Evolutionary conservation across 2,329 filamentous ascomycete species (phyloP).

Genomic region (Camillea tinctor): DNA sequence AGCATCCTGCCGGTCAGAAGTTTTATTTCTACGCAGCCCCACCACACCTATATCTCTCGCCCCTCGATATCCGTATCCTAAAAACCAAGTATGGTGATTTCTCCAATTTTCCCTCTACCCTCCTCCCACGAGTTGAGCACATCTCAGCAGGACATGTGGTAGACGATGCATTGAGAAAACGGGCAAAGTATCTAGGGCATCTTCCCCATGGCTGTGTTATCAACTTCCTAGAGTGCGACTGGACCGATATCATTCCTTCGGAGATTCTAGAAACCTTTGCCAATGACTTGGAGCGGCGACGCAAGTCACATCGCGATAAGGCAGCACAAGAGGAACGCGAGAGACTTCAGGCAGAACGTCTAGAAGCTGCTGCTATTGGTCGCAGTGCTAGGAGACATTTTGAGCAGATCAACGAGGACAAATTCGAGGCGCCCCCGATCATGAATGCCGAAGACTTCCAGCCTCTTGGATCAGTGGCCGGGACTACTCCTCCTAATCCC

Average conservation of each 20-base stretch:
- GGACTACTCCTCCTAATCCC: slow-evolving; percentile 55
- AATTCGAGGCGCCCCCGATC: slow-evolving; percentile 37
- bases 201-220: slow-evolving; percentile 89
- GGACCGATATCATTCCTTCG: slow-evolving; percentile 81
- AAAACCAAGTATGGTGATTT: slow-evolving; percentile 87
- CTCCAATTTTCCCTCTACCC: slow-evolving; percentile 76
- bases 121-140: slow-evolving; percentile 83
- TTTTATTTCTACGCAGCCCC: slow-evolving; percentile 90
- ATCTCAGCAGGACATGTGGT: slow-evolving; percentile 86
- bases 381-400: slow-evolving; percentile 43
- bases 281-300: slow-evolving; percentile 72
- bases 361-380: slow-evolving; percentile 70
- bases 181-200: slow-evolving; percentile 83
- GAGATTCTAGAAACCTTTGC: slow-evolving; percentile 74
- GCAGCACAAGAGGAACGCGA: slow-evolving; percentile 84
- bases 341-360: slow-evolving; percentile 74
- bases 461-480: slow-evolving; percentile 52
- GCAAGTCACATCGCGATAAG: slow-evolving; percentile 79
- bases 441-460: slow-evolving; percentile 64
- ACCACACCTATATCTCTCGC: slow-evolving; percentile 84
- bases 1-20: slow-evolving; percentile 42
- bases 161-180: slow-evolving; percentile 78
- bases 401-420: slow-evolving; percentile 39
- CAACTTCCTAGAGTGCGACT: slow-evolving; percentile 89
- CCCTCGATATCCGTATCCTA: slow-evolving; percentile 87